Percentiles rank a stretch among this genome's conserved stretches.
These are phyloP conservation scores for Pelargonium citronellum DNA, from an alignment of 441 rosid genomes.

Conservation along the genomic window DNA sequence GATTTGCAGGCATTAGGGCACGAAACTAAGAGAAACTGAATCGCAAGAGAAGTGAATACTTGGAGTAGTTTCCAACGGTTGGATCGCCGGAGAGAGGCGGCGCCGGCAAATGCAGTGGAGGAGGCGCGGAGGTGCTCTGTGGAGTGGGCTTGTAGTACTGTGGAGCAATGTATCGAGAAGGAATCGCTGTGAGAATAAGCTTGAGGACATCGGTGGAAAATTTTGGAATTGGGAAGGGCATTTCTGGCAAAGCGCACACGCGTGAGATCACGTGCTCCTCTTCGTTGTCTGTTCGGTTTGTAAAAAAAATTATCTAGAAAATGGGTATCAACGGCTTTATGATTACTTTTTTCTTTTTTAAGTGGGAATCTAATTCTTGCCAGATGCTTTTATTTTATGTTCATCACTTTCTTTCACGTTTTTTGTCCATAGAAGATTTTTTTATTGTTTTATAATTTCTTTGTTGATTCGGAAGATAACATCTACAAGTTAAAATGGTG, in stretches of 20 bases:
- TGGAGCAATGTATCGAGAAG: not conserved
- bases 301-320: not conserved
- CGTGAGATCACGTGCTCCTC: not conserved
- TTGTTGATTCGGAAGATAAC: not conserved
- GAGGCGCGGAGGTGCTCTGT: not conserved
- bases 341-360: not conserved
- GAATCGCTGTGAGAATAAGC: not conserved
- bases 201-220: not conserved
- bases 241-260: not conserved
- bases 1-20: not conserved
- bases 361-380: slow-evolving; percentile 1
- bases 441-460: not conserved
- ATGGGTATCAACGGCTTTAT: not conserved
- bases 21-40: not conserved
- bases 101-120: not conserved
- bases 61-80: not conserved
- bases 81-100: not conserved
- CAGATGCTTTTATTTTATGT: too few species aligned
- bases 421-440: not conserved
- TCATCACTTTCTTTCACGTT: too few species aligned
- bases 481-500: not conserved
- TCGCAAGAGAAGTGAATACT: not conserved
- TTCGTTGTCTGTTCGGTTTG: not conserved
- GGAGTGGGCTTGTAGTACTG: not conserved
- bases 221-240: not conserved